Evolutionary conservation across 2,329 filamentous ascomycete genomes (phyloP), one percentile per base, ranked within the genome.

Genomic region (Ophiostoma sp.): DNA sequence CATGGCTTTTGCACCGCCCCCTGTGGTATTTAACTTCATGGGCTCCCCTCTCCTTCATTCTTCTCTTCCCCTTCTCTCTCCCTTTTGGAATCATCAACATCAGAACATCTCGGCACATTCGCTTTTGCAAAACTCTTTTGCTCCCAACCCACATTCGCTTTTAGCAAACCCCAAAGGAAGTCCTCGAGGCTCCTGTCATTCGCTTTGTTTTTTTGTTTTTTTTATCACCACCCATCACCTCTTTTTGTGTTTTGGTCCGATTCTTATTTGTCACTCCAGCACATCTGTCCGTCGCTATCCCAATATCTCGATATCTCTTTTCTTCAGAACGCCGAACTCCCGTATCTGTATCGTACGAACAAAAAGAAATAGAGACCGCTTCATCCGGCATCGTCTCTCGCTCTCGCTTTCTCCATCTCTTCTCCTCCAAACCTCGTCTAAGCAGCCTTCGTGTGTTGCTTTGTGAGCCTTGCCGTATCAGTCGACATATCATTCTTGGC

Each of bases 181-280:
- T 89, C 89, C 89, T 91, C 89, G 89, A 87, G 89, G 86, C 89
- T 91, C 89, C 89, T 90, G 89, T 91, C 89, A 90, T 88, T 91
- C 89, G 89, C 89, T 91, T 90, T 84, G 84, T 85, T 84, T 81
- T 84, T 81, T 83, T 84, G 85, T 85, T 83, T 82, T 82, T 81
- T 36, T 45, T 42, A 39, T 68, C 71, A 15, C 36, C 63, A 50
- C 19, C 31, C 50, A 36, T 50, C 48, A 25, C 71, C 63, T 50
- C n/a, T 25, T 50, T 15, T 25, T 73, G 42, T 48, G 42, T 48
- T 48, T 61, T 61, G 66, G 64, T 28, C 42, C 8, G 66, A 69
- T 28, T 36, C 61, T 69, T 69, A n/a, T 19, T 48, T n/a, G 28
- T 50, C 61, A 45, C 19, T 15, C 25, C 64, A 68, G 31, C 50